Base-by-base conservation (phyloP, 2,329 filamentous ascomycete species). In the Cadophora luteo-olivacea region DNA sequence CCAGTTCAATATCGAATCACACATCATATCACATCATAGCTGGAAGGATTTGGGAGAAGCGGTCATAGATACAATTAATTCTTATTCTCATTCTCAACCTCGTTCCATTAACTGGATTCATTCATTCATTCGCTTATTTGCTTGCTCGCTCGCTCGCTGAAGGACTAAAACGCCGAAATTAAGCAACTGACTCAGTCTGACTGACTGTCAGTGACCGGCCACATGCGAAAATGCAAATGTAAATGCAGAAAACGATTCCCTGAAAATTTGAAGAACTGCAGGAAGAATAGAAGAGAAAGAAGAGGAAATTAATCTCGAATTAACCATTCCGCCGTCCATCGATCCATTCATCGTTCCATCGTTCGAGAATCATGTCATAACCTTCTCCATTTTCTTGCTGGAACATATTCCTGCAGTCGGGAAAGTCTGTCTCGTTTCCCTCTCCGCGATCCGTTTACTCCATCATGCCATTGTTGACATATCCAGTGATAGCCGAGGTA, bases 21-120 rank as follows among this genome's bases (percentile, higher is more conserved):
- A 38, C 36, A 49, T 3, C 45, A 22, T 11, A 49, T 22, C 45
- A 49, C 45, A 22, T 45, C 41, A 1, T 2, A 38, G 8, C 14
- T 11, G 36, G 9, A 9, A 38, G 14, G 36, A 14, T 8, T 38
- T 14, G 9, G 9, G 8, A 38, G 41, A 19, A 2, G 3, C 12
- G n/a, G 45, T 61, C n/a, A 32, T 45, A 61, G 24, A 41, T 29
- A n/a, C 57, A 33, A n/a, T 33, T 25, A 12, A 61, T 60, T 60
- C 32, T 38, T 32, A 60, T 60, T 60, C 32, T 61, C 36, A 61
- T 29, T 61, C 38, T 45, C 58, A 61, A 48, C 8, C 14, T 49
- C 38, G 32, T 33, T 62, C 22, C 24, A 48, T 16, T 41, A 51
- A 41, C 61, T 22, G 4, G 45, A 49, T 22, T n/a, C 11, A 22